phyloP scores from a whole-genome alignment of 805 yeast species.

The Metschnikowia santaceciliae region DNA sequence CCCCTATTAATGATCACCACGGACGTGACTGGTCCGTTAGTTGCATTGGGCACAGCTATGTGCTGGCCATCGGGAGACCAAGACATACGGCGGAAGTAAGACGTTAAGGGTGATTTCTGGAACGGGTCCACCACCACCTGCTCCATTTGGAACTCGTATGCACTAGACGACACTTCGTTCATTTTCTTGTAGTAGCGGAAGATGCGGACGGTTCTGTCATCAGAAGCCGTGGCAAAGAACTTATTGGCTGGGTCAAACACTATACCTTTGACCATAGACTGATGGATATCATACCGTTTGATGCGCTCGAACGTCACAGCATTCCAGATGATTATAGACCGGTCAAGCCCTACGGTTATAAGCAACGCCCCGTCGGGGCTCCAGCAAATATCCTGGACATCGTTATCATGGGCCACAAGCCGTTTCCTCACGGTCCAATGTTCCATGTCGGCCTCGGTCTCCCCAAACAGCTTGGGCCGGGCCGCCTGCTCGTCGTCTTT shows the following conservation, averaged over 20 bases:
- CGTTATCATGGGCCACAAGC: slow-evolving; percentile 95
- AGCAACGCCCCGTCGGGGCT: slow-evolving; percentile 88
- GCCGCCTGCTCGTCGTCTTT: slow-evolving; percentile 64
- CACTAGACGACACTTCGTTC: slow-evolving; percentile 48
- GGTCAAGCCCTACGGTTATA: slow-evolving; percentile 91
- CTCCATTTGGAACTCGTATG: slow-evolving; percentile 82
- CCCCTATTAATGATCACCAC: slow-evolving; percentile 74
- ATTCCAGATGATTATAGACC: slow-evolving; percentile 91
- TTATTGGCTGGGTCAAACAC: slow-evolving; percentile 98
- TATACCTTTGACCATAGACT: slow-evolving; percentile 92
- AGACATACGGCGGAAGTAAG: slow-evolving; percentile 81
- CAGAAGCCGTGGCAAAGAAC: slow-evolving; percentile 95
- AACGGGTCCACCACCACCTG: slow-evolving; percentile 82
- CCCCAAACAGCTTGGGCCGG: slow-evolving; percentile 64
- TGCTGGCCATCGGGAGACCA: slow-evolving; percentile 92
- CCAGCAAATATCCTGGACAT: slow-evolving; percentile 97
- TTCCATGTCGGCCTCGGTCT: slow-evolving; percentile 67
- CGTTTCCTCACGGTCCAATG: slow-evolving; percentile 94
- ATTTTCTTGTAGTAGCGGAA: slow-evolving; percentile 72
- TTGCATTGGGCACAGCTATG: slow-evolving; percentile 81
- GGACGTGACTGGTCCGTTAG: slow-evolving; percentile 76
- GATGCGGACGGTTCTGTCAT: slow-evolving; percentile 86
- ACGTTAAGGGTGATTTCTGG: slow-evolving; percentile 81
- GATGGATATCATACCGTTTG: slow-evolving; percentile 87
- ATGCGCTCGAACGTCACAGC: slow-evolving; percentile 88